Evolutionary conservation across 2,329 filamentous ascomycete species (phyloP), one percentile per base, ranked within the genome.

Genomic region (Chaetomiaceae sp.): DNA sequence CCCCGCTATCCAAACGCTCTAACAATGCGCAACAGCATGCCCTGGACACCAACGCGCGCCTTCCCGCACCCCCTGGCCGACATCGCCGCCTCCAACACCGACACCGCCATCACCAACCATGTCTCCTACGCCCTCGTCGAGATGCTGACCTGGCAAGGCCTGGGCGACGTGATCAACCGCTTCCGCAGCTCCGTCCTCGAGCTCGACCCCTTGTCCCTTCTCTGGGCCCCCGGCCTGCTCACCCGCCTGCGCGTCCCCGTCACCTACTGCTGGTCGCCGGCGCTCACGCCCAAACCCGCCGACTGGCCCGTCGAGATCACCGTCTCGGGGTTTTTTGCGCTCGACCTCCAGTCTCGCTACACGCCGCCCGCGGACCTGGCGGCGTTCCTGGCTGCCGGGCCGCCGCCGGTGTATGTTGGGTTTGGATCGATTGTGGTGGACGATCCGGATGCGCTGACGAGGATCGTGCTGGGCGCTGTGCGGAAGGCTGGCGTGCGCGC

Each of bases 11-110:
- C n/a, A n/a, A n/a, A n/a, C n/a, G n/a, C n/a, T n/a, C n/a, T n/a
- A n/a, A n/a, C n/a, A n/a, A n/a, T n/a, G n/a, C n/a, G n/a, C n/a
- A 81, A 85, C 83, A 63, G 93, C 84, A 95, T 95, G 88, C 89
- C 89, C 0, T 95, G 88, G 84, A 86, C 86, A 1, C 84, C 88
- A 0, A 95, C 89, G 0, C 81, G 87, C 60, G 79, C 84, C 0
- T 95, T 95, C 55, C 86, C 88, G 0, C 89, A 95, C 58, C 89
- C 89, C 0, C 71, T 95, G 19, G 88, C 88, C 0, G 91, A 93
- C 53, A 83, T 95, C 47, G 78, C 86, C 52, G 81, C 80, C 1
- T 80, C 83, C 0, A 88, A 88, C 56, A 84, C 84, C 1, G 87
- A 93, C 57, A 73, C 79, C 5, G 78, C 78, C n/a, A 75, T 88